Evolutionary conservation across 2,329 filamentous ascomycete genomes (phyloP).

Genomic region (Aspergillus ochraceoroseus): DNA sequence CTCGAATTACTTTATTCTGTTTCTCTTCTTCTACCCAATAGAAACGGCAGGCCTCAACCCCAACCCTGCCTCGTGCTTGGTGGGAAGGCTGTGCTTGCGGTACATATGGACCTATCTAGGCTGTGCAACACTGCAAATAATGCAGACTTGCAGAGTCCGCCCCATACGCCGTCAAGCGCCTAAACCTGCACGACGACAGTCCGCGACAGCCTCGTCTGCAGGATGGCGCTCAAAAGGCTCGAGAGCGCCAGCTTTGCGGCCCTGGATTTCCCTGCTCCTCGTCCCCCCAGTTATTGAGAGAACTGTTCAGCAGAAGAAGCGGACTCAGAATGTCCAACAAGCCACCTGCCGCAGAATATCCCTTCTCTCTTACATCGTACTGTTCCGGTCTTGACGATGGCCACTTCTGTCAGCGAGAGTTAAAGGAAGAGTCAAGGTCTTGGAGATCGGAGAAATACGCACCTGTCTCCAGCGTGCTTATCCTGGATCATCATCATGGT

Average conservation of each 20-base stretch:
- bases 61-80: no score
- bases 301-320: background rate
- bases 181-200: no score
- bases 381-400: constrained; percentile 8
- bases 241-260: background rate
- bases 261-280: background rate
- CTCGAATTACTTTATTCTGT: no score
- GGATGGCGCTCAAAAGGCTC: no score
- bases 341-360: background rate
- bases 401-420: constrained; percentile 7
- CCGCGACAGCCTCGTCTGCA: no score
- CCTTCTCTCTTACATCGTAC: constrained; percentile 5
- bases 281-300: background rate
- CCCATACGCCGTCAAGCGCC: no score
- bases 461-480: constrained; percentile 1
- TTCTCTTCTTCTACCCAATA: no score
- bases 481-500: constrained; percentile 8
- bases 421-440: constrained; percentile 8
- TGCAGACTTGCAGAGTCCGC: no score
- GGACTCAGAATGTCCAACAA: constrained; percentile 1
- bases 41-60: no score
- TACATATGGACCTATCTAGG: no score
- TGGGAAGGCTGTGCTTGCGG: no score
- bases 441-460: constrained; percentile 10
- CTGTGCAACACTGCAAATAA: no score